Percentiles rank a stretch among this genome's conserved stretches.
Evolutionary conservation across 352 stramenopile species (phyloP).

Genomic region (Phytophthora brassicae): DNA sequence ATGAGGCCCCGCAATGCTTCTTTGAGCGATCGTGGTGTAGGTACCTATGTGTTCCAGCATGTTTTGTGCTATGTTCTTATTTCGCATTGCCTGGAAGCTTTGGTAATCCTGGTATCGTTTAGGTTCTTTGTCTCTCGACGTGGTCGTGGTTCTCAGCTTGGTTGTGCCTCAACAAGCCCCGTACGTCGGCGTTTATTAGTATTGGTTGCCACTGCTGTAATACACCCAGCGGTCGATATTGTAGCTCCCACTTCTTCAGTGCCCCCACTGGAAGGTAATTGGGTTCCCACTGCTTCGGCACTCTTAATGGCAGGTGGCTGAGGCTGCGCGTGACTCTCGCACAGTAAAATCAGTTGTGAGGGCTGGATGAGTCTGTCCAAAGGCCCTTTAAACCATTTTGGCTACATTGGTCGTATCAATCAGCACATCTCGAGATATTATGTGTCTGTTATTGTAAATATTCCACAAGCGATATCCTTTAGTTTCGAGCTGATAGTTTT

Average conservation of each 20-base stretch:
- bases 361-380: neutral
- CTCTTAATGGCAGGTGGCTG: too few species aligned
- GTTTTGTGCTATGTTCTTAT: neutral
- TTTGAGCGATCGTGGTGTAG: conserved; percentile 4
- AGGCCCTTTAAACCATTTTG: neutral
- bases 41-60: conserved; percentile 4
- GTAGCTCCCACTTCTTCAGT: too few species aligned
- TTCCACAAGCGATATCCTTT: too few species aligned
- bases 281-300: too few species aligned
- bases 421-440: too few species aligned
- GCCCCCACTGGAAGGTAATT: too few species aligned
- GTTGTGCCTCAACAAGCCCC: neutral
- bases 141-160: neutral
- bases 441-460: too few species aligned
- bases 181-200: conserved; percentile 2
- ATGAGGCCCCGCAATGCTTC: neutral
- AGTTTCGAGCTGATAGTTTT: too few species aligned
- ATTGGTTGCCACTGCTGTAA: too few species aligned
- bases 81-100: neutral
- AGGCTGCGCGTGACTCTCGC: neutral
- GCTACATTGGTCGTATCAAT: neutral
- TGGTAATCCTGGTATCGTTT: neutral
- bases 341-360: neutral
- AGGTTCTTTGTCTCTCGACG: conserved; percentile 2
- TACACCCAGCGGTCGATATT: too few species aligned